phyloP scores from a whole-genome alignment of 108 stramenopile species.

The Parietichytrium sp. region DNA sequence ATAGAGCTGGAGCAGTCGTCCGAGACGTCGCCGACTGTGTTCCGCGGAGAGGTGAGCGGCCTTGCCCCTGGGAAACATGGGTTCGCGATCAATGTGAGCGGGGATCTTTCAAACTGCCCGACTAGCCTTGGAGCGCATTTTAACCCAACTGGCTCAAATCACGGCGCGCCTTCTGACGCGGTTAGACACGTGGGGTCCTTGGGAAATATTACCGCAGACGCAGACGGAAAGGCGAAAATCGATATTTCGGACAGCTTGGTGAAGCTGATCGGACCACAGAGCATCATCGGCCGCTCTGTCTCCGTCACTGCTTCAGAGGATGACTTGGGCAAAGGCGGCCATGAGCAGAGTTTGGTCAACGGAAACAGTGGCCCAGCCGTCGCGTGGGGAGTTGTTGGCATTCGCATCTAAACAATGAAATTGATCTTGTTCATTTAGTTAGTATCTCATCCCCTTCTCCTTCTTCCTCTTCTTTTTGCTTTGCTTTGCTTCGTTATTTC shows the following conservation, averaged over 20 bases:
- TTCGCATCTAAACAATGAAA: slow-evolving; percentile 51
- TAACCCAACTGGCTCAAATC: slow-evolving; percentile 82
- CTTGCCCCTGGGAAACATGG: slow-evolving; percentile 82
- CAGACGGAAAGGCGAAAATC: slow-evolving; percentile 67
- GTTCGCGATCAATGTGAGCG: slow-evolving; percentile 74
- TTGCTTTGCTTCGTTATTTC: not conserved
- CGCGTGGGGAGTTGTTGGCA: slow-evolving; percentile 81
- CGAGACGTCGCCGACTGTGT: slow-evolving; percentile 70
- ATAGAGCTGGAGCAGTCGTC: slow-evolving; percentile 65
- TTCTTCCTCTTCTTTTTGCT: not conserved
- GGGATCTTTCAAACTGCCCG: slow-evolving; percentile 76
- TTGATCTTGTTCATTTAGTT: not conserved
- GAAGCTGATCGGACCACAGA: slow-evolving; percentile 85
- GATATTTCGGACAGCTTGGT: slow-evolving; percentile 74
- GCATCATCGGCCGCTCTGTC: slow-evolving; percentile 83
- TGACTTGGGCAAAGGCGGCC: slow-evolving; percentile 84
- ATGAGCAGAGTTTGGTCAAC: slow-evolving; percentile 76
- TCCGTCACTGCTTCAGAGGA: slow-evolving; percentile 80
- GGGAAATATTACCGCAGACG: slow-evolving; percentile 70
- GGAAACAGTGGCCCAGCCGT: slow-evolving; percentile 84
- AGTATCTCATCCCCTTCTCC: not conserved
- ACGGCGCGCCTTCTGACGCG: slow-evolving; percentile 81
- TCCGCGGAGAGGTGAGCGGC: slow-evolving; percentile 71
- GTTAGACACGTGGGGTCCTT: slow-evolving; percentile 82
- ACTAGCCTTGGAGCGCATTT: slow-evolving; percentile 73